Percentiles rank a stretch among this genome's conserved stretches.
Conservation (phyloP, 2,329 filamentous ascomycete species). For the Sporothrix curviconia region DNA sequence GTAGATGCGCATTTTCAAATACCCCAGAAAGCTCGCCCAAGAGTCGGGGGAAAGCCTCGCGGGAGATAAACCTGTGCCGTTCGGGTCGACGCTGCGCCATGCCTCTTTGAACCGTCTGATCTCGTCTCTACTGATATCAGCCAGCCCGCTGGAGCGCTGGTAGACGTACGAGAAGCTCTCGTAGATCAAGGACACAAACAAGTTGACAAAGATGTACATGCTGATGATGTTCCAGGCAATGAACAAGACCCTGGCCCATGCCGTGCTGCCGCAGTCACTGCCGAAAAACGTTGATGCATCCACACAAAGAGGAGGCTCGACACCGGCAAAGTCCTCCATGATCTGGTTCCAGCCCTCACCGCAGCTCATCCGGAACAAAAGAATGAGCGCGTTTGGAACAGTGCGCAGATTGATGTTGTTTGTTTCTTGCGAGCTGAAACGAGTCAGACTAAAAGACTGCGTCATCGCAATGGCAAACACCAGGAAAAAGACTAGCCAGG, state of each 20-base stretch:
- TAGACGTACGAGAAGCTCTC: constrained; percentile 99
- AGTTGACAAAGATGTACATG: constrained; percentile 99
- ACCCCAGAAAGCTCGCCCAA: constrained; percentile 88
- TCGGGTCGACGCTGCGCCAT: constrained; percentile 91
- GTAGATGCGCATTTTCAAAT: constrained; percentile 96
- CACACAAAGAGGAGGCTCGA: constrained; percentile 76
- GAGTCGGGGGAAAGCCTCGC: constrained; percentile 80
- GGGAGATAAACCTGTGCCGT: constrained; percentile 88
- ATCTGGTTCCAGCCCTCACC: constrained; percentile 95
- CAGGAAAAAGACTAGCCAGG: constrained; percentile 94
- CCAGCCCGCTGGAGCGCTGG: constrained; percentile 88
- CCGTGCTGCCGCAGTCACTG: constrained; percentile 85
- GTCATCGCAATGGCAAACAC: constrained; percentile 95
- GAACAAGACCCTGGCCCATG: constrained; percentile 85
- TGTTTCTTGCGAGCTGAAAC: constrained; percentile 67
- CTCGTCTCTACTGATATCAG: constrained; percentile 84
- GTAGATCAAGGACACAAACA: constrained; percentile 98
- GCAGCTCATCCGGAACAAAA: constrained; percentile 87
- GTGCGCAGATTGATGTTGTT: constrained; percentile 87
- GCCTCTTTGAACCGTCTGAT: constrained; percentile 96
- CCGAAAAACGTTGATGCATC: constrained; percentile 65
- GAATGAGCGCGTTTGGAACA: constrained; percentile 85
- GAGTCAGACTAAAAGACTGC: constrained; percentile 89
- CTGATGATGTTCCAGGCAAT: constrained; percentile 98
- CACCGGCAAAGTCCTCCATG: constrained; percentile 89